Percentiles rank a stretch among this genome's conserved stretches.
Evolutionary conservation across 768 basidiomycete genomes (phyloP).

Genomic region (Pisolithus marmoratus): DNA sequence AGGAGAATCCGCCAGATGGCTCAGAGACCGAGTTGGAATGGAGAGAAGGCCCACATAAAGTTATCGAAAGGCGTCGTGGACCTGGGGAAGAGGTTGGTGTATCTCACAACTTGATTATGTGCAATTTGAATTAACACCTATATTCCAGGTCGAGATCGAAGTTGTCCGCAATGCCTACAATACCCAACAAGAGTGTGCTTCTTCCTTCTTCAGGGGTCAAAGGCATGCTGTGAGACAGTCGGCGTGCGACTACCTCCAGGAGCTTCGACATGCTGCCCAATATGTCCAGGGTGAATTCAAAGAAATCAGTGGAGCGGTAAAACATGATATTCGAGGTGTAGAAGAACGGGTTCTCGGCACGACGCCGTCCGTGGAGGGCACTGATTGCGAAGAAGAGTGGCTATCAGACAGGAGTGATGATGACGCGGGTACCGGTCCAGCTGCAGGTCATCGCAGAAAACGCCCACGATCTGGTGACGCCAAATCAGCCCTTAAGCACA

Average conservation of each 20-base stretch:
- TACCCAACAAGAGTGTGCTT: conserved; percentile 2
- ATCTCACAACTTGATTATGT: background rate
- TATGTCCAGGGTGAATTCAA: conserved; percentile 21
- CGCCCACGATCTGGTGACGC: conserved; percentile 21
- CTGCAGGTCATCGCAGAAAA: conserved; percentile 13
- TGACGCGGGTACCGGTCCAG: conserved; percentile 8
- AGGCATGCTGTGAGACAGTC: conserved; percentile 1
- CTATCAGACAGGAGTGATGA: conserved; percentile 48
- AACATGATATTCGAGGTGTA: conserved; percentile 13
- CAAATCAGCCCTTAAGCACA: conserved; percentile 7
- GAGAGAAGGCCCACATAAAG: conserved; percentile 61
- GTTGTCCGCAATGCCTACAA: conserved; percentile 44
- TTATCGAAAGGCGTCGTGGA: conserved; percentile 56
- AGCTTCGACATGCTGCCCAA: conserved; percentile 11
- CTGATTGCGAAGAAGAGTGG: conserved; percentile 58
- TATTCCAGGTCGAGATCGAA: conserved; percentile 56
- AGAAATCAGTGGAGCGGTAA: conserved; percentile 12
- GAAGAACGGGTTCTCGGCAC: conserved; percentile 7
- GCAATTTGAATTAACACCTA: conserved; percentile 11
- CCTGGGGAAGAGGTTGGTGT: conserved; percentile 62
- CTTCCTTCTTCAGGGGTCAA: conserved; percentile 1
- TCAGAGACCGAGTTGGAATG: conserved; percentile 44
- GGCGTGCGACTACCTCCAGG: conserved; percentile 9
- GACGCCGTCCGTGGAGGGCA: conserved; percentile 7
- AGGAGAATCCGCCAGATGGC: conserved; percentile 42